Percentiles rank a stretch among this genome's conserved stretches.
Evolutionary conservation across 1,284 basidiomycete genomes (phyloP).

Genomic region (Ganoderma sp.): DNA sequence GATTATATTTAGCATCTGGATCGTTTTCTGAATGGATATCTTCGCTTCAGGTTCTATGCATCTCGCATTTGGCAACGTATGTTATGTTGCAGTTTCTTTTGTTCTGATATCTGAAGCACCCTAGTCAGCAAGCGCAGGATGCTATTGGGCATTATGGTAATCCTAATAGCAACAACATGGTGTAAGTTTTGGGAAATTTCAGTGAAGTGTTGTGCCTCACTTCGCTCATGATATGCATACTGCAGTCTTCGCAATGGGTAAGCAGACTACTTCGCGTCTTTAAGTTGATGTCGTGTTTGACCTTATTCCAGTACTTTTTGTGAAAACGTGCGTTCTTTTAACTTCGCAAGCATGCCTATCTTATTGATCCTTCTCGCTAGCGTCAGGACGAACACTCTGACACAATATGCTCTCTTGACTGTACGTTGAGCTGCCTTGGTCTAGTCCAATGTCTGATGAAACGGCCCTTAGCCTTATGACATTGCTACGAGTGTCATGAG

Average conservation of each 20-base stretch:
- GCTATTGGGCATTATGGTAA: slow-evolving; percentile 12
- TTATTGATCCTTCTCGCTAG: background rate
- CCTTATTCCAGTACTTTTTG: slow-evolving; percentile 8
- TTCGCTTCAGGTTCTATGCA: slow-evolving; percentile 13
- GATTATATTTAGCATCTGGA: background rate
- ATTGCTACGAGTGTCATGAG: slow-evolving; percentile 22
- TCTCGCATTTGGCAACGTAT: slow-evolving; percentile 19
- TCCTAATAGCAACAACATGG: slow-evolving; percentile 14
- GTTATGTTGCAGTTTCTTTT: background rate
- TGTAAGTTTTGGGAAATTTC: background rate
- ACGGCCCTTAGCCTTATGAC: slow-evolving; percentile 18
- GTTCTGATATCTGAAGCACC: background rate
- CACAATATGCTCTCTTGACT: slow-evolving; percentile 4
- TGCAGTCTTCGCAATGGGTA: slow-evolving; percentile 9
- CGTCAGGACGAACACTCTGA: slow-evolving; percentile 4
- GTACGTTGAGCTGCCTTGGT: background rate
- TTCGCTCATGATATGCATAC: background rate
- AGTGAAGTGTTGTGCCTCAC: background rate
- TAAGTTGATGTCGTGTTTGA: background rate
- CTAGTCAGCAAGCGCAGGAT: slow-evolving; percentile 17
- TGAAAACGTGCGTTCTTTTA: slow-evolving; percentile 11
- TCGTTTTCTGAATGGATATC: background rate
- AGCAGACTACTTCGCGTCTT: background rate
- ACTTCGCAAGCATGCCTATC: background rate
- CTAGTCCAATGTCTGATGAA: background rate